Evolutionary conservation across 1,139 yeast genomes (phyloP).

Genomic region (Yamadazyma taylorii): DNA sequence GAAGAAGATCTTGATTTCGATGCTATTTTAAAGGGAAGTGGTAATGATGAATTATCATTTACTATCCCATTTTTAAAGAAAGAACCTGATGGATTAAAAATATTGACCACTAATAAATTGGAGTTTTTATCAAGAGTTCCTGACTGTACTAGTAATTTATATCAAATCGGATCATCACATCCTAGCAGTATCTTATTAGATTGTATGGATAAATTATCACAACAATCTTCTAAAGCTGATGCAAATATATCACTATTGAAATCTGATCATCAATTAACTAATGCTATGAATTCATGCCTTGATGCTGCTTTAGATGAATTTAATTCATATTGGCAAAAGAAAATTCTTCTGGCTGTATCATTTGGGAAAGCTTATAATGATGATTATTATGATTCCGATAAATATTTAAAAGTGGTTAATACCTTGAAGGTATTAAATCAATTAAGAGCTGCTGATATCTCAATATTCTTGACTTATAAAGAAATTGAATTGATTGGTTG

Average conservation of each 20-base stretch:
- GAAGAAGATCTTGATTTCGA: slow-evolving; percentile 36
- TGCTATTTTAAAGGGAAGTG: slow-evolving; percentile 24
- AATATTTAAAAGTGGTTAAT: slow-evolving; percentile 62
- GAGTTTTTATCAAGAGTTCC: slow-evolving; percentile 71
- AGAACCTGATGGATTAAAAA: slow-evolving; percentile 71
- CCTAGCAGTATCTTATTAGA: slow-evolving; percentile 83
- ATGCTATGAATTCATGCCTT: slow-evolving; percentile 73
- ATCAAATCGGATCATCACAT: slow-evolving; percentile 79
- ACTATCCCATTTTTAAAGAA: slow-evolving; percentile 43
- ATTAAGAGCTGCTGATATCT: slow-evolving; percentile 62
- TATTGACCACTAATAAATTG: slow-evolving; percentile 57
- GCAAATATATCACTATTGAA: slow-evolving; percentile 64
- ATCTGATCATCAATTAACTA: slow-evolving; percentile 49
- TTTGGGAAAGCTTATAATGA: slow-evolving; percentile 76
- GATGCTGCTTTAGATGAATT: slow-evolving; percentile 78
- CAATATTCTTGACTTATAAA: slow-evolving; percentile 61
- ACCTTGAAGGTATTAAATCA: slow-evolving; percentile 68
- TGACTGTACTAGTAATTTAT: slow-evolving; percentile 56
- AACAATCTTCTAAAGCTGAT: slow-evolving; percentile 80
- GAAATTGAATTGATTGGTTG: slow-evolving; percentile 54
- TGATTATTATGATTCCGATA: slow-evolving; percentile 49
- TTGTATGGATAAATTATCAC: slow-evolving; percentile 70
- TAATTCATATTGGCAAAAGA: slow-evolving; percentile 77
- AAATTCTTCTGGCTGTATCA: slow-evolving; percentile 73
- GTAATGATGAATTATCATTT: slow-evolving; percentile 26